Percentiles rank a stretch among this genome's conserved stretches.
These are phyloP conservation scores for Wallemia mellicola DNA, from an alignment of 1,284 basidiomycete genomes.

Conservation along the genomic window DNA sequence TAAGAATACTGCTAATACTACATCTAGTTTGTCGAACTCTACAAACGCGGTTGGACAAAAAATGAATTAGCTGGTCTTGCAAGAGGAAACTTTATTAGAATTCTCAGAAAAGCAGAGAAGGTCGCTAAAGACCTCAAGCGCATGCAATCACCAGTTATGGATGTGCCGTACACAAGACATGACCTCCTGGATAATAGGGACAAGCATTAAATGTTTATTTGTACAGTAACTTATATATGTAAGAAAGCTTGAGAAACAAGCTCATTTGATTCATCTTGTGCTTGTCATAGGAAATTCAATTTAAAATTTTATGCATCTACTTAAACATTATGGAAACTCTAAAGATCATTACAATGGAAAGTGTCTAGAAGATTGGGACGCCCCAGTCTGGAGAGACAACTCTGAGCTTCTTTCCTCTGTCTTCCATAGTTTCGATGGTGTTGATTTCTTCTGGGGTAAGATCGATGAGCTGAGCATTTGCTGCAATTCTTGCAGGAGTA, in stretches of 20 bases:
- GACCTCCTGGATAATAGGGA: not conserved
- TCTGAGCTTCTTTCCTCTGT: not conserved
- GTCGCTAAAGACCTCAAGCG: not conserved
- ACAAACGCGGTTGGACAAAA: not conserved
- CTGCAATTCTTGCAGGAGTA: constrained; percentile 35
- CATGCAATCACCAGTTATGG: not conserved
- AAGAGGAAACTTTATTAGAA: not conserved
- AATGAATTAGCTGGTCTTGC: not conserved
- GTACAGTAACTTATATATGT: no score
- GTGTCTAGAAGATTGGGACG: not conserved
- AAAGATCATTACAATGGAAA: no score
- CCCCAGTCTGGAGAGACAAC: not conserved
- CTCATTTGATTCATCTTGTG: no score
- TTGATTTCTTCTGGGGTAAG: constrained; percentile 12
- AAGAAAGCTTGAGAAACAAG: no score
- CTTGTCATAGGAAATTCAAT: no score
- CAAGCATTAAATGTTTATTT: no score
- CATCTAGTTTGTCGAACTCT: not conserved
- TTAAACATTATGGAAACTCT: no score
- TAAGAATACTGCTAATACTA: not conserved
- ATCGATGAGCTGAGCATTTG: constrained; percentile 24
- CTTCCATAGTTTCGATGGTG: not conserved
- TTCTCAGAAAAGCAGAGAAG: not conserved
- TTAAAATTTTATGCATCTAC: no score
- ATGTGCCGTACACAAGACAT: not conserved